A percentile compares a stretch with the other conserved stretches of the same genome.
phyloP scores from a whole-genome alignment of 306 rosid genomes.

The Cyclanthera cordifolia region DNA sequence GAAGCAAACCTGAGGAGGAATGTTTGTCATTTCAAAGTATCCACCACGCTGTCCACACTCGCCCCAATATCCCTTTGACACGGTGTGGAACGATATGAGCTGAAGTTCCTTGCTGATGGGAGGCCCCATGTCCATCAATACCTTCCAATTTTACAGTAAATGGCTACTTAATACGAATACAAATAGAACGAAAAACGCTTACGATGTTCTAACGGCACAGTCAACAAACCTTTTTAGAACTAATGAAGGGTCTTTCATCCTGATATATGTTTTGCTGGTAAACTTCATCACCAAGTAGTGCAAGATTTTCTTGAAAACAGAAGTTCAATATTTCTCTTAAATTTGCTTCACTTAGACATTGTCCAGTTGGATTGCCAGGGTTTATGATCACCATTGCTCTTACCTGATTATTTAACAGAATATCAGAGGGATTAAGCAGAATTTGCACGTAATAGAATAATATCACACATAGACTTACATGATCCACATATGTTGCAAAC shows the following conservation, averaged over 20 bases:
- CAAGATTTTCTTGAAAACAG: constrained; percentile 70
- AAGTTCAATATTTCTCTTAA: constrained; percentile 57
- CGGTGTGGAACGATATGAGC: constrained; percentile 85
- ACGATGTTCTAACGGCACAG: constrained; percentile 8
- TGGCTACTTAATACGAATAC: constrained; percentile 8
- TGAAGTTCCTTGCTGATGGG: constrained; percentile 78
- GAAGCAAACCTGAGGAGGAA: constrained; percentile 67
- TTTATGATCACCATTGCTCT: constrained; percentile 98
- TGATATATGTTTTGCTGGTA: constrained; percentile 94
- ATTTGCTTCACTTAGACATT: constrained; percentile 80
- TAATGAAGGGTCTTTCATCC: constrained; percentile 85
- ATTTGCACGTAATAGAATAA: not conserved
- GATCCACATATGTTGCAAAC: not conserved
- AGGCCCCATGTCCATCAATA: constrained; percentile 69
- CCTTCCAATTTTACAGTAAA: constrained; percentile 32
- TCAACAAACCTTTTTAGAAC: constrained; percentile 64
- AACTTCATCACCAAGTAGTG: constrained; percentile 94
- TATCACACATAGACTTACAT: not conserved
- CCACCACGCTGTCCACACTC: constrained; percentile 99
- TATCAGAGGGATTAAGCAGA: not conserved
- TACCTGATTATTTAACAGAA: constrained; percentile 32
- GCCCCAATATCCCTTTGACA: constrained; percentile 94
- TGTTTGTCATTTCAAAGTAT: constrained; percentile 93
- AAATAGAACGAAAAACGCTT: constrained; percentile 9
- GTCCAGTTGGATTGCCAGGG: constrained; percentile 98